Percentiles rank a stretch among this genome's conserved stretches.
phyloP scores from a whole-genome alignment of 768 basidiomycete genomes.

The Suillus tomentosus region DNA sequence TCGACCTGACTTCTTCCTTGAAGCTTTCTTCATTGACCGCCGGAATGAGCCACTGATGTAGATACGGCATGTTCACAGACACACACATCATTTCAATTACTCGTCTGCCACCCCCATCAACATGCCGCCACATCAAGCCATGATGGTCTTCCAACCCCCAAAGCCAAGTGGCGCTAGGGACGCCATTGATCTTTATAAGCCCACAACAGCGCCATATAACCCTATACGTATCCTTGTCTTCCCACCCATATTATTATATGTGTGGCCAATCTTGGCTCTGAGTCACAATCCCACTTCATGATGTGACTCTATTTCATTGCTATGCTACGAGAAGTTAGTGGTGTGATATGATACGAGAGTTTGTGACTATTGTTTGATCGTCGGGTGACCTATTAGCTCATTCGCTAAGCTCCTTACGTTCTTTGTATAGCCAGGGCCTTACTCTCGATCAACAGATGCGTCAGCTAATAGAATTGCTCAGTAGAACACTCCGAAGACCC shows the following conservation, averaged over 20 bases:
- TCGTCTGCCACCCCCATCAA: not conserved
- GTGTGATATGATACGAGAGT: conserved; percentile 9
- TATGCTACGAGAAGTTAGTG: conserved; percentile 6
- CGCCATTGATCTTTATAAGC: not conserved
- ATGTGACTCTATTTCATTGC: not conserved
- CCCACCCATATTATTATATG: not conserved
- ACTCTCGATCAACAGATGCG: not conserved
- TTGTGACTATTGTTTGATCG: not conserved
- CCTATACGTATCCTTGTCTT: conserved; percentile 4
- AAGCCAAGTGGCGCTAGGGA: conserved; percentile 1
- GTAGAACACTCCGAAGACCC: conserved; percentile 1
- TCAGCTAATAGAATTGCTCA: not conserved
- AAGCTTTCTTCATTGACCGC: not conserved
- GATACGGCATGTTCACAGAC: not conserved
- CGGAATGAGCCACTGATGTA: not conserved
- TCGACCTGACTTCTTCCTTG: not conserved
- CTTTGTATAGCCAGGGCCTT: not conserved
- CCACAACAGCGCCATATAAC: not conserved
- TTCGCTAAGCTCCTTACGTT: conserved; percentile 7
- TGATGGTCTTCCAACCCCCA: not conserved
- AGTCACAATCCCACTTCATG: not conserved
- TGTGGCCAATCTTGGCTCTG: not conserved
- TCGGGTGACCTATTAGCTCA: conserved; percentile 4
- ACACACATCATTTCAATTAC: not conserved
- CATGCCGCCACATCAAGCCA: not conserved